Percentiles rank a stretch among this genome's conserved stretches.
Conservation (phyloP, 805 yeast genomes). For the Yarrowia divulgata region DNA sequence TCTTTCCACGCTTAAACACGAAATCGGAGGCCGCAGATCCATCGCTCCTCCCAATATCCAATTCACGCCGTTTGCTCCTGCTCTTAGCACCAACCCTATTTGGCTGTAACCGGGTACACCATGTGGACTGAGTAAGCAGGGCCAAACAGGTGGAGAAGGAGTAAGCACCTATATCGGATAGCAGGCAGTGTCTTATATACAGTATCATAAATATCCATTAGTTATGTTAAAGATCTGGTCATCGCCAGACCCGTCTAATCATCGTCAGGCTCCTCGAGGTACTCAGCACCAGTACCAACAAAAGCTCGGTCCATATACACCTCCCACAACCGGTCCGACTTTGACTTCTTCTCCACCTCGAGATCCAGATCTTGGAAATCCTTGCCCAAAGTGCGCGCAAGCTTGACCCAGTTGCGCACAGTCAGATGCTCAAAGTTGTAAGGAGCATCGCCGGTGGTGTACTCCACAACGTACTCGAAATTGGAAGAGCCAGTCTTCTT, state of each 20-base stretch:
- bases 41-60: neutral
- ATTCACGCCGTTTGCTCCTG: neutral
- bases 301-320: constrained; percentile 65
- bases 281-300: constrained; percentile 67
- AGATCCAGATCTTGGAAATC: constrained; percentile 27
- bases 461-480: constrained; percentile 70
- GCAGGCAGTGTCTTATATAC: no score
- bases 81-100: constrained; percentile 12
- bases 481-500: constrained; percentile 50
- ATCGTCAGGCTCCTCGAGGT: constrained; percentile 34
- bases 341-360: constrained; percentile 39
- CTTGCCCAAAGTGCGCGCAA: constrained; percentile 50
- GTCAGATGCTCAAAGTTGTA: constrained; percentile 62
- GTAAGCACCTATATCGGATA: neutral
- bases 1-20: constrained; percentile 6
- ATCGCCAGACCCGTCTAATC: constrained; percentile 5
- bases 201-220: constrained; percentile 15
- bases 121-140: constrained; percentile 29
- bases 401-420: constrained; percentile 67
- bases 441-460: constrained; percentile 68
- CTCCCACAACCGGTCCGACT: constrained; percentile 50
- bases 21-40: neutral
- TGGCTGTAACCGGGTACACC: constrained; percentile 21
- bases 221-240: constrained; percentile 3
- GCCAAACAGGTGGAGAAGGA: neutral